Evolutionary conservation across 2,329 filamentous ascomycete species (phyloP), one percentile per base, ranked within the genome.

Genomic region (Phoma sp.): DNA sequence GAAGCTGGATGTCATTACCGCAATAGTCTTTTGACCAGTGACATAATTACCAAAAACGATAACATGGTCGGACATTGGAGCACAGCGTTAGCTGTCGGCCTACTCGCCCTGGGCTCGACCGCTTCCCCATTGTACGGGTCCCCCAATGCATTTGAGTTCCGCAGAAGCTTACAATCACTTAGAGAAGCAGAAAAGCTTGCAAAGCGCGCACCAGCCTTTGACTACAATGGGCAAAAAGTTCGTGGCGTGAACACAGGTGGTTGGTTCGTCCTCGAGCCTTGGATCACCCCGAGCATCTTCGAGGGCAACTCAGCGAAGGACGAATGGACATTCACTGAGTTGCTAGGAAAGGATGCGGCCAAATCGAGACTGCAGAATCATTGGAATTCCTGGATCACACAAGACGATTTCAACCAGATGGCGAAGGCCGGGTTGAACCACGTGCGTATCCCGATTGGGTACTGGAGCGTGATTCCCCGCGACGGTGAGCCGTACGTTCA

Each of bases 191-290:
- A 30, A 61, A 67, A 52, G 56, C 62, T 21, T 37, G 54, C 32
- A 67, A 70, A 51, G 53, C 66, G 71, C 47, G 61, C 63, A 17
- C 67, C 78, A 14, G 71, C 78, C 28, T 87, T 86, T 61, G 71
- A 82, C 62, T 87, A 84, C 70, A 76, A 79, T 51, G 68, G 68
- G 36, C 64, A 81, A 17, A 86, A 84, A 64, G 81, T 88, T 34
- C 82, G 84, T 11, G 86, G 86, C 48, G 85, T 88, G 25, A 89
- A 88, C 66, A 76, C 87, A 5, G 85, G 86, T 47, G 86, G 86
- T 26, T 87, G 85, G 84, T 81, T 87, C 38, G 82, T 87, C 6
- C 76, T 86, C 5, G 85, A 87, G 72, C 84, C 84, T 14, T 86
- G 84, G 84, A 87, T 87, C 47, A 87, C 84, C 2, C 84, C 85